Base-by-base conservation (phyloP, 805 yeast genomes). In the Lipomyces kockii region DNA sequence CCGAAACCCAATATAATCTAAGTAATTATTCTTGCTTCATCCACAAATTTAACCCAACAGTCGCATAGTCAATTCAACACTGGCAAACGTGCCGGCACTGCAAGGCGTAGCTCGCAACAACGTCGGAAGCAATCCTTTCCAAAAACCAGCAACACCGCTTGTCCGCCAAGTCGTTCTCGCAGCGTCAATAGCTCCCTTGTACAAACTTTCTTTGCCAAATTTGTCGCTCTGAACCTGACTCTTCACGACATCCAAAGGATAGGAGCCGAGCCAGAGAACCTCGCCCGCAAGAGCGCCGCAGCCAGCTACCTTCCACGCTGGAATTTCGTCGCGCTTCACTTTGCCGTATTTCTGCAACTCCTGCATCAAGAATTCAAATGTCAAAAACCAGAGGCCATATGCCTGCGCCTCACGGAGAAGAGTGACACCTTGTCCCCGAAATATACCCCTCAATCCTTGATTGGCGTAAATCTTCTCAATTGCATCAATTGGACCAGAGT, bases 61-160 rank as follows among this genome's bases (percentile, higher is more conserved):
- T 80, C 97, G 87, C 90, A 93, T 89, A 3, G 97, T 89, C 63
- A 89, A 79, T 78, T 95, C 99, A 77, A 95, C 95, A 2, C 96
- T 92, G 58, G 92, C 89, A 80, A 95, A 95, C 0, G 99, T 95
- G 32, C 97, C 97, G 46, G 97, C 99, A 77, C 95, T 95, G 9
- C 97, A 98, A 0, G 99, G 99, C 2, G 97, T 97, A 58, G 99
- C 98, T 80, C 99, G 88, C 71, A 95, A 81, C 71, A 95, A 86
- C 0, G 98, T 93, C 53, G 98, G 98, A 22, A 87, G 79, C 76
- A 95, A 91, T 1, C 99, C 99, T 80, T 88, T 89, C 80, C 91
- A 90, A 75, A 94, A 90, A 0, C 97, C 97, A 68, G 83, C 83
- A 29, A 86, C 66, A 29, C 98, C 98, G 60, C 83, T 82, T n/a